phyloP scores from a whole-genome alignment of 139 green algal species.

The Auxenochlorella protothecoides region DNA sequence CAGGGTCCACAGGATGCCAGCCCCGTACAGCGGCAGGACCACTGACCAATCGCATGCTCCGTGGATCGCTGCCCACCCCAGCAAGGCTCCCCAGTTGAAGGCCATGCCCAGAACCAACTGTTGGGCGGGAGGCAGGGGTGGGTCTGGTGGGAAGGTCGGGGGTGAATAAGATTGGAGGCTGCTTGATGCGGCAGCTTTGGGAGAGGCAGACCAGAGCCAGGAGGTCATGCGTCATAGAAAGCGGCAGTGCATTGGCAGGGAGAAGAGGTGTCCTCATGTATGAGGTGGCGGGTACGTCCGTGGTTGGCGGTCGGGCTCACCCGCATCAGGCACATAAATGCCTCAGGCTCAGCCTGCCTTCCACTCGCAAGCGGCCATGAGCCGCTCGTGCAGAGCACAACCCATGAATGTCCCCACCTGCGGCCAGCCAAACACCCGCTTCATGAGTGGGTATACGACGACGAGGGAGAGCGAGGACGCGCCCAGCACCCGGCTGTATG shows the following conservation, averaged over 20 bases:
- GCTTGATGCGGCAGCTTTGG: background rate
- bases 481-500: slow-evolving; percentile 77
- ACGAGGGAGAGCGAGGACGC: slow-evolving; percentile 83
- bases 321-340: too few relatives aligned
- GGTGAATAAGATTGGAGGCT: background rate
- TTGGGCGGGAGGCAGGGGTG: slow-evolving; percentile 18
- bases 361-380: too few relatives aligned
- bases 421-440: slow-evolving; percentile 83
- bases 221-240: slow-evolving; percentile 5
- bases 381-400: background rate
- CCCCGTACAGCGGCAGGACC: slow-evolving; percentile 77
- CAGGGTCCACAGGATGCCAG: slow-evolving; percentile 80
- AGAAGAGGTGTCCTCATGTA: too few relatives aligned
- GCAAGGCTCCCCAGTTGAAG: slow-evolving; percentile 95
- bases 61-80: slow-evolving; percentile 79
- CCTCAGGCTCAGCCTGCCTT: too few relatives aligned
- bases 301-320: too few relatives aligned
- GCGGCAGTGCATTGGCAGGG: too few relatives aligned
- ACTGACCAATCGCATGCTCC: slow-evolving; percentile 58
- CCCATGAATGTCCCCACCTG: slow-evolving; percentile 2
- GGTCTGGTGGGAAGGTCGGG: background rate
- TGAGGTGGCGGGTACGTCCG: too few relatives aligned
- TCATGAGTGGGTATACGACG: slow-evolving; percentile 87
- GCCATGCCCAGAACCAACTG: slow-evolving; percentile 87
- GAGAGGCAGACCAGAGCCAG: background rate